Base-by-base conservation (phyloP, 129 eudicot genomes). In the Pittosporum tobira region DNA sequence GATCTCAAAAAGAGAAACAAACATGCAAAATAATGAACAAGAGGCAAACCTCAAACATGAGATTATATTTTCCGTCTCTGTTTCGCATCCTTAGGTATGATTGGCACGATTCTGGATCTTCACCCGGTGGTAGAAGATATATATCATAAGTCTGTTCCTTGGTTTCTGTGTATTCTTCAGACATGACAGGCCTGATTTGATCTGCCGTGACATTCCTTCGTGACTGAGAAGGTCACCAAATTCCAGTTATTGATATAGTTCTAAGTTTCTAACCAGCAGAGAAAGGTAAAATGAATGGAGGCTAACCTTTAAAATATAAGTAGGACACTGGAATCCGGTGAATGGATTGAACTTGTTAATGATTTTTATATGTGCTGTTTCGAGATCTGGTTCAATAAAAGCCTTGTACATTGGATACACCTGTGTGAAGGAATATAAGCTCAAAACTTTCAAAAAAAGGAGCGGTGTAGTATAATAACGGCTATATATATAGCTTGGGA, bases 331-430 rank as follows among this genome's bases (percentile, higher is more conserved):
- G 48, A 91, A 91, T 61, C 98, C 98, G 24, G 94, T 83, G 51
- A 91, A 91, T 5, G 98, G 98, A 54, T 91, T 91, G 48, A 91
- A 91, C 76, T 86, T 91, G 78, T 91, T 91, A 37, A 78, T 79
- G 19, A 91, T 91, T 79, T 75, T 86, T 66, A 91, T 80, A 45
- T 91, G 98, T 29, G 98, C 98, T 2, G 94, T 91, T 69, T 78
- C 81, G 52, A 91, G 88, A 74, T 91, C 98, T 25, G 98, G 98
- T 75, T 91, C 98, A 64, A 91, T 91, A 64, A 86, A 91, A 16
- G 96, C 98, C 87, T 91, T 91, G 73, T 91, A 91, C 98, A 91
- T 91, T 10, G 96, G 98, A 68, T 91, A 91, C 22, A 91, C 98
- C 98, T 91, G 78, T 45, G 66, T 28, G 42, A 27, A 27, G 15